Evolutionary conservation across 257 asterid genomes (phyloP).

Genomic region (Solanum lignicaule): DNA sequence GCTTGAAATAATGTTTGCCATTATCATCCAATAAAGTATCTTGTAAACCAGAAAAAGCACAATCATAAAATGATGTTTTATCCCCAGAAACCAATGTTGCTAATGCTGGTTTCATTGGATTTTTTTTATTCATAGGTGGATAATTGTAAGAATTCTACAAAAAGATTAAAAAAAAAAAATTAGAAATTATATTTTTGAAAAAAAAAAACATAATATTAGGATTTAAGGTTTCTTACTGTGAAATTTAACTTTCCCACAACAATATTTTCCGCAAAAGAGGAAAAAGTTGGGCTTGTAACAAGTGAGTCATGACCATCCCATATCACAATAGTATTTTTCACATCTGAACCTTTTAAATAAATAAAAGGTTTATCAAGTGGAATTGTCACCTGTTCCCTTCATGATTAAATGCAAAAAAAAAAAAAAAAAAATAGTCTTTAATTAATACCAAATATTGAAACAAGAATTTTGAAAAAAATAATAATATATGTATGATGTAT

Average conservation of each 20-base stretch:
- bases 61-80: conserved; percentile 24
- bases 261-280: conserved; percentile 29
- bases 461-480: neutral
- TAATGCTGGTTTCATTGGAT: conserved; percentile 17
- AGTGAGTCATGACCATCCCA: conserved; percentile 20
- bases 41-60: conserved; percentile 35
- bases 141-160: conserved; percentile 37
- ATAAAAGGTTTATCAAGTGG: conserved; percentile 34
- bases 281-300: conserved; percentile 24
- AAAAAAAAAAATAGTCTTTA: neutral
- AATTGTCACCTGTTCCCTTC: conserved; percentile 33
- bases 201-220: too few relatives aligned
- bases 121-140: conserved; percentile 9
- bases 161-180: neutral
- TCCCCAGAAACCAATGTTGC: conserved; percentile 43
- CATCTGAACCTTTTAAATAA: conserved; percentile 35
- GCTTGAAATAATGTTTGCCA: conserved; percentile 42
- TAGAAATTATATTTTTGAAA: neutral
- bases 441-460: neutral
- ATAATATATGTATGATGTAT: neutral
- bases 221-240: conserved; percentile 4
- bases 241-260: conserved; percentile 2
- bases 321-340: conserved; percentile 9
- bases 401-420: neutral
- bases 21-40: conserved; percentile 39